A percentile compares a stretch with the other conserved stretches of the same genome.
These are phyloP conservation scores for Ceratocystis destructans DNA, from an alignment of 2,329 filamentous ascomycete genomes.

Conservation along the genomic window DNA sequence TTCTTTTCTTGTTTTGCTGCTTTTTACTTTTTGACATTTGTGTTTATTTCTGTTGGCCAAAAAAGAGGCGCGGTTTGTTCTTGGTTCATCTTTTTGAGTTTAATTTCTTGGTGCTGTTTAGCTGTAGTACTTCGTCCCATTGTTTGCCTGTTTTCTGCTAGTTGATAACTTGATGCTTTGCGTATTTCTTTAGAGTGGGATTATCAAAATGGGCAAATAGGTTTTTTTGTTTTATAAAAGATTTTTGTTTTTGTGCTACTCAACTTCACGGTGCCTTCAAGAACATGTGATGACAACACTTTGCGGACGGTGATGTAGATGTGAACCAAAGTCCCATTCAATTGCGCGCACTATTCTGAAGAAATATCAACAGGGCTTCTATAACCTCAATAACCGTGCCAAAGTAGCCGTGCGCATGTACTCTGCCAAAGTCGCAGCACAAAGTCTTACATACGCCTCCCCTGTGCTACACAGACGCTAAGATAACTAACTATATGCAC, in stretches of 20 bases:
- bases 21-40: not conserved
- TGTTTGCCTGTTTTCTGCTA: not conserved
- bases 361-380: too few species aligned
- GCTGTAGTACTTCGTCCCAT: not conserved
- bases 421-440: not conserved
- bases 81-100: not conserved
- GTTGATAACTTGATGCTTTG: not conserved
- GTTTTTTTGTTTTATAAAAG: not conserved
- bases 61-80: not conserved
- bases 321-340: too few species aligned
- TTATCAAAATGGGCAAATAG: conserved; percentile 2
- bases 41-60: conserved; percentile 1
- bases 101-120: not conserved
- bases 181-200: conserved; percentile 1
- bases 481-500: not conserved
- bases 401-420: not conserved
- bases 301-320: too few species aligned
- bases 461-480: not conserved
- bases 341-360: too few species aligned
- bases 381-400: too few species aligned
- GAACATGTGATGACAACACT: not conserved
- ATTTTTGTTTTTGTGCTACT: not conserved
- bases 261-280: too few species aligned
- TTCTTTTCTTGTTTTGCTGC: conserved; percentile 2
- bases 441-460: not conserved